phyloP scores from a whole-genome alignment of 1,139 yeast genomes.

The Pneumocystis oryctolagi region DNA sequence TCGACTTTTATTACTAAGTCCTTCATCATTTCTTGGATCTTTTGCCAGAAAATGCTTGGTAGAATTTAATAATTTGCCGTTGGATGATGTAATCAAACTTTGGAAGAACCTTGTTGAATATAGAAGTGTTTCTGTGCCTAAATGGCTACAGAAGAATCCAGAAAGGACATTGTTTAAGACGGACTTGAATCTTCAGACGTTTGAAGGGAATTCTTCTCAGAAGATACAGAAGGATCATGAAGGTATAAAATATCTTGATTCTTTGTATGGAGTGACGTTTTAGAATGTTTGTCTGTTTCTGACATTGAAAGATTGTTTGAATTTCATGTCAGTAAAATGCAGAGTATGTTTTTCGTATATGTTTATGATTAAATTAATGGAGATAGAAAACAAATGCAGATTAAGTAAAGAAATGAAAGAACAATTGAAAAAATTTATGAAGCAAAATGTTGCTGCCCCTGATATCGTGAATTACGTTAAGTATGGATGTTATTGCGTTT shows the following conservation, averaged over 20 bases:
- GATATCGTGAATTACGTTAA: neutral
- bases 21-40: slow-evolving; percentile 13
- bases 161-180: neutral
- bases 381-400: neutral
- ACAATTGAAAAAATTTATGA: neutral
- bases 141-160: neutral
- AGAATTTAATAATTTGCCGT: slow-evolving; percentile 10
- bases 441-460: neutral
- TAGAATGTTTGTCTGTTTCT: neutral
- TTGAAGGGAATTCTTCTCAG: neutral
- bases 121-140: slow-evolving; percentile 1
- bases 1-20: neutral
- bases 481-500: neutral
- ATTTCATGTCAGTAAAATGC: neutral
- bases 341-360: neutral
- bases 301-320: neutral
- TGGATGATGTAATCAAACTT: slow-evolving; percentile 7
- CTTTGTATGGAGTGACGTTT: neutral
- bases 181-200: neutral
- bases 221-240: neutral
- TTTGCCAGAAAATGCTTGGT: slow-evolving; percentile 12
- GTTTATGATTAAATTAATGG: neutral
- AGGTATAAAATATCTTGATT: neutral
- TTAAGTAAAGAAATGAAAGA: neutral
- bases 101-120: slow-evolving; percentile 11